Base-by-base conservation (phyloP, 2,329 filamentous ascomycete species). In the Onygena corvina region DNA sequence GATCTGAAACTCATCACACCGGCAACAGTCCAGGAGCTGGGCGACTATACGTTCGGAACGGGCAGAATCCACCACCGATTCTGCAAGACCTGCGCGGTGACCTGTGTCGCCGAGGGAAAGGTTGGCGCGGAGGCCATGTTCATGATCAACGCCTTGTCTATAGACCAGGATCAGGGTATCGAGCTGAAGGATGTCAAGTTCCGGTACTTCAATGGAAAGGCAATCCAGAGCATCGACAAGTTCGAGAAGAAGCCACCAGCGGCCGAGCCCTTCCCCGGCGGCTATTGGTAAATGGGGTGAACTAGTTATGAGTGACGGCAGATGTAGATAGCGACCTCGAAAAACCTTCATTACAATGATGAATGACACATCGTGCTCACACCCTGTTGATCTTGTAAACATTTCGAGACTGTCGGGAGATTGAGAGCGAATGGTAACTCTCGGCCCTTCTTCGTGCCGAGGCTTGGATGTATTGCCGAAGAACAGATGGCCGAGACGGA, bases 41-140 rank as follows among this genome's bases (percentile, higher is more conserved):
- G 48, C 5, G 34, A 44, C 27, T 54, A 54, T 36, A 47, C 35
- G 20, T 53, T 48, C 23, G 48, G 48, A 21, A 9, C 11, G 11
- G 44, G 46, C 40, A 38, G 8, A 16, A 14, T 18, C 9, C 51
- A 50, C 33, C 53, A 54, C 31, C 38, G 46, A 16, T 54, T 54
- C 34, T 54, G 53, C 53, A 50, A 50, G 49, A 54, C 48, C 20
- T 54, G 53, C 30, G 53, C 50, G 7, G 44, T 54, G 9, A 27
- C 50, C 3, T 42, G 51, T 21, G 50, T 54, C 6, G 18, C 35
- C 9, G 21, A 45, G 14, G 45, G 44, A 2, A 33, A 25, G 18
- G 36, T 38, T 25, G 35, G 21, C 21, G 35, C 3, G 3, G 35
- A 23, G 35, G 29, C 9, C 9, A 31, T 31, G 3, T 31, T 11